Evolutionary conservation across 345 rosid species (phyloP).

Genomic region (Acer saccharum): DNA sequence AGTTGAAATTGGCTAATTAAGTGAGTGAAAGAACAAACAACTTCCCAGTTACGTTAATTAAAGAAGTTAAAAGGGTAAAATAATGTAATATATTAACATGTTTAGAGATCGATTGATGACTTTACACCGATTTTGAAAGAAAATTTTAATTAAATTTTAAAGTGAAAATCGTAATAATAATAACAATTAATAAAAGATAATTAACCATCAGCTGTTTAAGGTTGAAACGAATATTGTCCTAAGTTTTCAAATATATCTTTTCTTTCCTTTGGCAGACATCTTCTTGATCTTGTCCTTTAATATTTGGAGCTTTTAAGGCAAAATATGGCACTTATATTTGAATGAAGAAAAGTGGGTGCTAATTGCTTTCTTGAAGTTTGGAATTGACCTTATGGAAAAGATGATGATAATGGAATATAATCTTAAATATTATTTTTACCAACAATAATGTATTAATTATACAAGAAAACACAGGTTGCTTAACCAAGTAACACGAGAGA

Average conservation of each 20-base stretch:
- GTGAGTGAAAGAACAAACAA: not conserved
- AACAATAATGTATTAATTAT: not conserved
- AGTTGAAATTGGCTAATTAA: not conserved
- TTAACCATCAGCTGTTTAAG: not conserved
- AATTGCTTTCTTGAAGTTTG: conserved; percentile 17
- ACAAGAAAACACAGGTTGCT: not conserved
- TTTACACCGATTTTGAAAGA: not conserved
- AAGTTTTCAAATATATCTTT: conserved; percentile 14
- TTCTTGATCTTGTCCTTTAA: not conserved
- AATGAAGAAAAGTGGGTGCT: conserved; percentile 19
- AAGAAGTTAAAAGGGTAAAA: too few species aligned
- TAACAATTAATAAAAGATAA: too few species aligned
- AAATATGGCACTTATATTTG: conserved; percentile 17
- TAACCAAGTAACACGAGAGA: not conserved
- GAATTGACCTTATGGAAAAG: conserved; percentile 11
- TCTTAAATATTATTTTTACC: not conserved
- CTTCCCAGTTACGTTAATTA: not conserved
- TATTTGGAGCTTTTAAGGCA: conserved; percentile 21
- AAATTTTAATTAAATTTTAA: too few species aligned
- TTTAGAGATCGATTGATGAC: too few species aligned
- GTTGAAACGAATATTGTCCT: not conserved
- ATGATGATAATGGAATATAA: conserved; percentile 3
- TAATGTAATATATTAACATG: not conserved
- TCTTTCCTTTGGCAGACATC: not conserved
- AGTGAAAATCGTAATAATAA: too few species aligned